Base-by-base conservation (phyloP, 805 yeast genomes). In the Nakazawaea holstii region DNA sequence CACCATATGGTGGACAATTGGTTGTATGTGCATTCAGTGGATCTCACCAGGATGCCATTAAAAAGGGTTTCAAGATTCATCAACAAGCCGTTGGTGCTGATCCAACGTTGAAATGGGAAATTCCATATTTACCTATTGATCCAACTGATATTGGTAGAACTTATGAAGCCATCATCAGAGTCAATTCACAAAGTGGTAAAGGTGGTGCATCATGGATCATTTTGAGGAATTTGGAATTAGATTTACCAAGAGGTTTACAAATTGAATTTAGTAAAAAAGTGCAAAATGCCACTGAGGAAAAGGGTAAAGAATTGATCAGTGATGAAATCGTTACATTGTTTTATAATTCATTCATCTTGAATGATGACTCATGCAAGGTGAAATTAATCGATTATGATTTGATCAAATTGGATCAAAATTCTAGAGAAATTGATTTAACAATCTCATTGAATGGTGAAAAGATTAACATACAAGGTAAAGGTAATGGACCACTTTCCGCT, bases 151-250 rank as follows among this genome's bases (percentile, higher is more conserved):
- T 87, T 57, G 95, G 95, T 44, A 79, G 94, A 64, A 84, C 84
- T n/a, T 87, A 87, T 68, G 95, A 87, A 66, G 94, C 95, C n/a
- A 86, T 87, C 48, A 87, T 87, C 56, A 79, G 95, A 60, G 94
- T 87, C 62, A 87, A 87, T 67, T 86, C 94, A 10, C 95, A 87
- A 67, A 79, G 87, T 26, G 95, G 95, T 52, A 87, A 87, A 67
- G 95, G 95, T 58, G 95, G 95, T 55, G 85, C 92, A 9, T 87
- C 95, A 6, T 87, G 95, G 94, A 83, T 87, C 54, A 84, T 87
- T 59, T 72, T 87, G 60, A 75, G 87, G 54, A 76, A 78, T 54
- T 73, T 87, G 64, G 92, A 84, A 58, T 76, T 87, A 49, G 95
- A 87, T 61, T 74, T 87, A 55, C 95, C 95, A 37, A 78, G 92